Evolutionary conservation across 2,329 filamentous ascomycete genomes (phyloP).

Genomic region (Cytospora schulzeri): DNA sequence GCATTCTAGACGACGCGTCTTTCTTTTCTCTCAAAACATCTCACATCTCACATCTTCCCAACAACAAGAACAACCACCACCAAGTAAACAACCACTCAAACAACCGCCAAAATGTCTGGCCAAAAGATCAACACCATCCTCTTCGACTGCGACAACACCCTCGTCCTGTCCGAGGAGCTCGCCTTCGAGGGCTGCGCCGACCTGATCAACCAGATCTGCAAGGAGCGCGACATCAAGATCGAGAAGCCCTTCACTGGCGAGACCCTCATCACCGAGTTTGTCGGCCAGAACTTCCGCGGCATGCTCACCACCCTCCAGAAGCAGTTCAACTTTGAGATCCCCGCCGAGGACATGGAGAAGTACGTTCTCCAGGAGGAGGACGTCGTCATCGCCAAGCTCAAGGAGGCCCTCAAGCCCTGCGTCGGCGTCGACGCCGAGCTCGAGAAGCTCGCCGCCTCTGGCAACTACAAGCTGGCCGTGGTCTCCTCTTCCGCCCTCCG

Average conservation of each 20-base stretch:
- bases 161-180: slow-evolving; percentile 86
- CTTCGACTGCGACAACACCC: slow-evolving; percentile 87
- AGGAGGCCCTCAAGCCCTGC: slow-evolving; percentile 68
- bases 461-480: slow-evolving; percentile 74
- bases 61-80: slow-evolving; percentile 1
- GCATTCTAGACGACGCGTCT: slow-evolving; percentile 1
- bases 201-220: slow-evolving; percentile 83
- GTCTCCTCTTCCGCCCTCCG: slow-evolving; percentile 80
- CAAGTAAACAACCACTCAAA: not conserved
- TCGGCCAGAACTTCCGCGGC: slow-evolving; percentile 92
- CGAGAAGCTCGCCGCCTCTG: slow-evolving; percentile 59
- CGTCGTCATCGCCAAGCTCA: slow-evolving; percentile 79
- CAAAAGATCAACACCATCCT: slow-evolving; percentile 68
- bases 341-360: slow-evolving; percentile 66
- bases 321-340: slow-evolving; percentile 74
- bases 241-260: slow-evolving; percentile 73
- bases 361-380: slow-evolving; percentile 81
- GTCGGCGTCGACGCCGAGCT: slow-evolving; percentile 69
- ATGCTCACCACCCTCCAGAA: slow-evolving; percentile 79
- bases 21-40: not conserved
- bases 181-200: slow-evolving; percentile 91
- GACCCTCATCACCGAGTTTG: slow-evolving; percentile 80
- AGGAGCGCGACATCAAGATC: slow-evolving; percentile 55
- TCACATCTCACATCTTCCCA: not conserved
- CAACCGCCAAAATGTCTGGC: slow-evolving; percentile 21